A percentile compares a stretch with the other conserved stretches of the same genome.
Evolutionary conservation across 352 stramenopile genomes (phyloP).

Genomic region (Globisporangium carolinianum): DNA sequence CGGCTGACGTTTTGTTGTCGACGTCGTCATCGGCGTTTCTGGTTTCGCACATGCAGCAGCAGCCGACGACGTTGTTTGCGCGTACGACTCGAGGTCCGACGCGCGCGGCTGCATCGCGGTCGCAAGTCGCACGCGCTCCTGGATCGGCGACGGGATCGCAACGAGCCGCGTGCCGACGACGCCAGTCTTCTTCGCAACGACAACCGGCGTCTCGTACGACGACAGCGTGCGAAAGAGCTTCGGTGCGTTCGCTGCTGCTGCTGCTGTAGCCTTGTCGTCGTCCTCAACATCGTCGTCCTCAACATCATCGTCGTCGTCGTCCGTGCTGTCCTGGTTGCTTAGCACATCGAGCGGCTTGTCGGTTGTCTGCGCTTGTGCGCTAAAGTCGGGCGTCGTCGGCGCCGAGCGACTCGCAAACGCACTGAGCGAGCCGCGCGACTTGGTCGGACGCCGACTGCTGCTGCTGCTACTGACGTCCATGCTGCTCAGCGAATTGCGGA

Average conservation of each 20-base stretch:
- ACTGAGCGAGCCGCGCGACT: conserved; percentile 1
- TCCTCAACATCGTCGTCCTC: conserved; percentile 8
- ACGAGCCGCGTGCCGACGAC: conserved; percentile 14
- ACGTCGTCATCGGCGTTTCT: neutral
- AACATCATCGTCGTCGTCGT: conserved; percentile 31
- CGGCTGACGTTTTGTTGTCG: conserved; percentile 21
- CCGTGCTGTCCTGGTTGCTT: conserved; percentile 28
- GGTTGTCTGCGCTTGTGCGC: conserved; percentile 9
- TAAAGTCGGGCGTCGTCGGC: conserved; percentile 38
- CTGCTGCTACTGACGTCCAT: conserved; percentile 15
- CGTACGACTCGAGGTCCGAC: conserved; percentile 56
- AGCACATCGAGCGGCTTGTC: conserved; percentile 17
- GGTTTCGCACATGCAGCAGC: neutral
- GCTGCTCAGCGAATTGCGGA: conserved; percentile 24
- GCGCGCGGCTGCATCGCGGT: conserved; percentile 25
- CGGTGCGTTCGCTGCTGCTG: conserved; percentile 27
- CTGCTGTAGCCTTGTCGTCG: neutral
- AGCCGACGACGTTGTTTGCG: conserved; percentile 11
- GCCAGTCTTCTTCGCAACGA: conserved; percentile 41
- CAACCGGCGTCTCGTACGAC: conserved; percentile 73
- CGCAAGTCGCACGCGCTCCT: conserved; percentile 58
- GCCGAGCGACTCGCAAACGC: conserved; percentile 33
- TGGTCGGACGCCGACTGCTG: neutral
- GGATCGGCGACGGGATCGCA: conserved; percentile 50
- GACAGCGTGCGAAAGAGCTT: conserved; percentile 67